Evolutionary conservation across 2,329 filamentous ascomycete genomes (phyloP), one percentile per base, ranked within the genome.

Genomic region (Alternaria gansuensis): DNA sequence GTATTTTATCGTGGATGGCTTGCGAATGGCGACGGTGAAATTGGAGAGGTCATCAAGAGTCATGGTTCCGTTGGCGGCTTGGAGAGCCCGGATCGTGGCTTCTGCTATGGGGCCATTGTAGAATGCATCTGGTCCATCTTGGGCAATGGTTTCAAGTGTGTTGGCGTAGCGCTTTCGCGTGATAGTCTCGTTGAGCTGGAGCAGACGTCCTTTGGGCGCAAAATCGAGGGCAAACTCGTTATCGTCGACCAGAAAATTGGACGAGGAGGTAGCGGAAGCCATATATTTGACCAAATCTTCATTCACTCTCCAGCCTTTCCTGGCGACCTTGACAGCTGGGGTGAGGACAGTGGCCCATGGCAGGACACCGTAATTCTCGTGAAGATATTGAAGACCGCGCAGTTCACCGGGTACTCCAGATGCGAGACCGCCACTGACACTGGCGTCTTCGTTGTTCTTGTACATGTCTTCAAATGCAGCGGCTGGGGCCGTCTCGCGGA

Each of bases 401-500:
- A 97, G 75, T 78, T 94, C 90, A 3, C 90, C 87, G 0, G 90
- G 91, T 0, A 93, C 85, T 40, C 83, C 90, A 29, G 85, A 76
- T 40, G 77, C 89, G 31, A 96, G 79, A 0, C 92, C 93, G 3
- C 91, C 90, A 28, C 81, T 82, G 1, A 94, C 81, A 54, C 91
- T 93, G 1, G 84, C 87, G 2, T 83, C 77, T 1, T 84, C 81
- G 63, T 95, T 89, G 54, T 87, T 87, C 57, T 86, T 83, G 76
- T 90, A 98, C 94, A 98, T 98, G 70, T 96, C 87, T 76, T 93
- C 83, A 64, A 84, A 88, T 0, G 93, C 91, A 0, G 91, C 90
- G 0, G 89, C 90, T 0, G 94, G 94, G 0, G 94, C 94, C 0
- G 90, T 87, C 76, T 98, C 94, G 45, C 94, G 85, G 73, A 96